Percentiles rank a stretch among this genome's conserved stretches.
phyloP scores from a whole-genome alignment of 306 rosid species.

The Trichosanthes truncata region DNA sequence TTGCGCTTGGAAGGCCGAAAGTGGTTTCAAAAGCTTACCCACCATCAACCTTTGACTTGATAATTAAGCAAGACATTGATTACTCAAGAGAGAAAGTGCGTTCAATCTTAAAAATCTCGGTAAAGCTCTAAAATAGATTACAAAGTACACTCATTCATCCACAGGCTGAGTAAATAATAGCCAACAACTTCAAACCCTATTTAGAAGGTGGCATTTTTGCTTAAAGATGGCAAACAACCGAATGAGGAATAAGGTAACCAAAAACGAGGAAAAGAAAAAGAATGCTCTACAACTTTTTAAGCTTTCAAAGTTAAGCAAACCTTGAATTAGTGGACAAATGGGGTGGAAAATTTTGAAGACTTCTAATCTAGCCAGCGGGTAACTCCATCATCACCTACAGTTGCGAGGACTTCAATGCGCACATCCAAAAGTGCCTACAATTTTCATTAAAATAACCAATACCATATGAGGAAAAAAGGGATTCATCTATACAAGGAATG shows the following conservation, averaged over 20 bases:
- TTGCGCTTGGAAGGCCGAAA: background rate
- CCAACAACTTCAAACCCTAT: conserved; percentile 7
- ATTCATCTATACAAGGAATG: background rate
- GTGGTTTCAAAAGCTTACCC: background rate
- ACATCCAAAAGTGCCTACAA: conserved; percentile 83
- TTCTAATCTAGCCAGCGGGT: conserved; percentile 85
- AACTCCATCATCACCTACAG: conserved; percentile 68
- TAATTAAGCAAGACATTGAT: background rate
- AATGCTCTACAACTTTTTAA: conserved; percentile 34
- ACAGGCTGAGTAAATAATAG: conserved; percentile 10
- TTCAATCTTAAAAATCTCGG: conserved; percentile 16
- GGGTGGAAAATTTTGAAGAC: conserved; percentile 1
- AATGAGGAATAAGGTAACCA: background rate
- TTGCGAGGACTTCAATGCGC: conserved; percentile 74
- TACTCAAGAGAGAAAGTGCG: background rate
- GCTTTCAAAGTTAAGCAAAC: conserved; percentile 29
- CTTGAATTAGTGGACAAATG: conserved; percentile 12
- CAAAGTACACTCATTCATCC: conserved; percentile 18
- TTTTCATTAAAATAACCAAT: background rate
- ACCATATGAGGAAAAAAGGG: background rate
- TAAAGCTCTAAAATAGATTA: conserved; percentile 16
- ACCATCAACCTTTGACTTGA: background rate
- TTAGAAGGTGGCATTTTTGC: background rate
- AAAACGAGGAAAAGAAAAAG: background rate
- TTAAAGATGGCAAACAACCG: background rate